Percentiles rank a stretch among this genome's conserved stretches.
Evolutionary conservation across 129 eudicot genomes (phyloP).

Genomic region (Escallonia herrerae): DNA sequence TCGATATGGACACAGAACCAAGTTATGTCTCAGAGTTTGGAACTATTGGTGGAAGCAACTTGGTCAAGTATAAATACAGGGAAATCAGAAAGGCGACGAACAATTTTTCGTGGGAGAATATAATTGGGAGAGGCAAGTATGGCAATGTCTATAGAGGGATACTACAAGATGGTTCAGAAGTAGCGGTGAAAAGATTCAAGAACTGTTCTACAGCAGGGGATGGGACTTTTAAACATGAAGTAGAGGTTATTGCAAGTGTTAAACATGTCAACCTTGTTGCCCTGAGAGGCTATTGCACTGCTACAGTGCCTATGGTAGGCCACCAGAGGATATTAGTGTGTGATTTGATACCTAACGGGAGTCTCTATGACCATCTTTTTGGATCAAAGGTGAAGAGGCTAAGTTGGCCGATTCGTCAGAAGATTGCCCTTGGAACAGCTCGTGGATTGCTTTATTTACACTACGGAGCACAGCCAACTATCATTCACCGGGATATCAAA

Average conservation of each 20-base stretch:
- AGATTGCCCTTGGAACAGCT: constrained; percentile 6
- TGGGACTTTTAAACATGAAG: background rate
- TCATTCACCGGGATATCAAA: constrained; percentile 1
- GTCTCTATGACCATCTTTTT: constrained; percentile 1
- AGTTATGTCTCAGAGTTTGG: background rate
- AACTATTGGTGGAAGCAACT: too few relatives aligned
- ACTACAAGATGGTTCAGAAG: constrained; percentile 2
- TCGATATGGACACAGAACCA: background rate
- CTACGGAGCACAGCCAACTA: background rate
- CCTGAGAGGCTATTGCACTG: background rate
- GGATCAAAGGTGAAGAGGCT: background rate
- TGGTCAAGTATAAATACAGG: constrained; percentile 3
- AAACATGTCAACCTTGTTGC: background rate
- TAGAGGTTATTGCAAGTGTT: constrained; percentile 3
- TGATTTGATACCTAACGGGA: background rate
- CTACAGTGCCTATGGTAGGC: background rate
- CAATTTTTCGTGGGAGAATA: background rate
- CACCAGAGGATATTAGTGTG: background rate
- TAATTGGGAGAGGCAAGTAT: constrained; percentile 1
- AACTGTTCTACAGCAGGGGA: background rate
- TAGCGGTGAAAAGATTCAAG: constrained; percentile 4
- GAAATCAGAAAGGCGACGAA: constrained; percentile 1
- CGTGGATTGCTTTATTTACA: constrained; percentile 8
- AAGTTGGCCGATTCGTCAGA: constrained; percentile 5
- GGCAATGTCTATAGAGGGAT: constrained; percentile 2